Percentiles rank a stretch among this genome's conserved stretches.
These are phyloP conservation scores for Fagus sylvatica DNA, from an alignment of 306 rosid genomes.

Conservation along the genomic window DNA sequence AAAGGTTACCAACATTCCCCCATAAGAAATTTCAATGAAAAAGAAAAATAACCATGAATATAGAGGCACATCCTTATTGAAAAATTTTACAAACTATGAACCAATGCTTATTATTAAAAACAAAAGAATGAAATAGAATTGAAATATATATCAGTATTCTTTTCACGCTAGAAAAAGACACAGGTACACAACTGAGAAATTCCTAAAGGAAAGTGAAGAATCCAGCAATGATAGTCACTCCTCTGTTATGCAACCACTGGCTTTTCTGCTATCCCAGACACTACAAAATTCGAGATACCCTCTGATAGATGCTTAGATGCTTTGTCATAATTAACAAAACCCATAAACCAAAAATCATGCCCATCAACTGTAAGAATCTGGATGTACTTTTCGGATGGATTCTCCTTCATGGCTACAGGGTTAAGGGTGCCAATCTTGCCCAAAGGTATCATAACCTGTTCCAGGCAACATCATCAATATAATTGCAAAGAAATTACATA, in stretches of 20 bases:
- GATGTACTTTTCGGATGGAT: slow-evolving; percentile 37
- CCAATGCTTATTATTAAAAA: neutral
- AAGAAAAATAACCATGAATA: neutral
- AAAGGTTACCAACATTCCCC: neutral
- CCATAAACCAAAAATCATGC: slow-evolving; percentile 61
- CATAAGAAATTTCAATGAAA: neutral
- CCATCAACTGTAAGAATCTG: slow-evolving; percentile 45
- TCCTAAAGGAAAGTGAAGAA: neutral
- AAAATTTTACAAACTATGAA: neutral
- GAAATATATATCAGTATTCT: neutral
- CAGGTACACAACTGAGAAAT: neutral
- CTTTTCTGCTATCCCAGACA: slow-evolving; percentile 20
- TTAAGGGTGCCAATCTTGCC: slow-evolving; percentile 23
- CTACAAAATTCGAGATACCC: slow-evolving; percentile 25
- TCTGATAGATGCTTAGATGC: slow-evolving; percentile 6
- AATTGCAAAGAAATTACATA: slow-evolving; percentile 29
- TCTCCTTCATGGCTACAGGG: slow-evolving; percentile 36
- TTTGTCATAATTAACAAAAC: slow-evolving; percentile 30
- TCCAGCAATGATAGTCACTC: neutral
- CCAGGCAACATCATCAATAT: neutral
- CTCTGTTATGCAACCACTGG: neutral
- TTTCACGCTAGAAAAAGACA: neutral
- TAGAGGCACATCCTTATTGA: neutral
- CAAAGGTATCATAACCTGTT: slow-evolving; percentile 43
- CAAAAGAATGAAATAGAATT: neutral